Percentiles rank a stretch among this genome's conserved stretches.
Conservation (phyloP, 2,329 filamentous ascomycete species). For the Rhinocladiella mackenziei region DNA sequence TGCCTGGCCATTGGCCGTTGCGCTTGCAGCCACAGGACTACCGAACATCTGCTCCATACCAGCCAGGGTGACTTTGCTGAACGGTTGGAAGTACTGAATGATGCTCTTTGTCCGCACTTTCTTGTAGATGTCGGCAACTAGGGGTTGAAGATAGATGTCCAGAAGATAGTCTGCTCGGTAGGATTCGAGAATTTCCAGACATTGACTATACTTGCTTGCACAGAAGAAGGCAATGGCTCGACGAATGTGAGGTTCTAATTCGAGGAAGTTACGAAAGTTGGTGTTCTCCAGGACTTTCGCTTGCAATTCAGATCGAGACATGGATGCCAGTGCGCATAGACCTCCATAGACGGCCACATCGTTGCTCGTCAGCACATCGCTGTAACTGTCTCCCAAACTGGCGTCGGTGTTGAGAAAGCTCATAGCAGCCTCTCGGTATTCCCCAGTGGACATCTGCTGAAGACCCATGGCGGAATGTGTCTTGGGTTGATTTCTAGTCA, state of each 20-base stretch:
- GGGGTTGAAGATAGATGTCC: constrained; percentile 76
- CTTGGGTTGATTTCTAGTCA: constrained; percentile 59
- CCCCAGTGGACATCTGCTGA: constrained; percentile 53
- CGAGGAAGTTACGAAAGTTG: constrained; percentile 79
- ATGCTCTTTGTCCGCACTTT: constrained; percentile 86
- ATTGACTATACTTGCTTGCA: constrained; percentile 81
- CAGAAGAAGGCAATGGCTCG: constrained; percentile 87
- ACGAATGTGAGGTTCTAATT: constrained; percentile 89
- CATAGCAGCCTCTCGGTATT: constrained; percentile 65
- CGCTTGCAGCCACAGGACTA: constrained; percentile 48
- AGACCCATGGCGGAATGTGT: constrained; percentile 60
- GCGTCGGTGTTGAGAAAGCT: constrained; percentile 64
- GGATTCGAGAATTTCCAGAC: constrained; percentile 74
- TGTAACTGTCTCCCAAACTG: constrained; percentile 54
- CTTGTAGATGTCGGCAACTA: constrained; percentile 66
- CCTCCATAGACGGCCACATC: constrained; percentile 91
- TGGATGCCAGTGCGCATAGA: constrained; percentile 82
- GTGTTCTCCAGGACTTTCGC: constrained; percentile 71
- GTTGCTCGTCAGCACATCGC: constrained; percentile 72
- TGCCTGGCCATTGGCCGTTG: constrained; percentile 30
- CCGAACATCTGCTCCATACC: constrained; percentile 76
- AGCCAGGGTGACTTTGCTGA: constrained; percentile 77
- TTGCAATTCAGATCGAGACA: constrained; percentile 75
- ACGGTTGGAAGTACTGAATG: constrained; percentile 85
- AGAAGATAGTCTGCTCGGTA: constrained; percentile 85